These are phyloP conservation scores for Aegle marmelos DNA, from an alignment of 345 rosid species.

Conservation along the genomic window DNA sequence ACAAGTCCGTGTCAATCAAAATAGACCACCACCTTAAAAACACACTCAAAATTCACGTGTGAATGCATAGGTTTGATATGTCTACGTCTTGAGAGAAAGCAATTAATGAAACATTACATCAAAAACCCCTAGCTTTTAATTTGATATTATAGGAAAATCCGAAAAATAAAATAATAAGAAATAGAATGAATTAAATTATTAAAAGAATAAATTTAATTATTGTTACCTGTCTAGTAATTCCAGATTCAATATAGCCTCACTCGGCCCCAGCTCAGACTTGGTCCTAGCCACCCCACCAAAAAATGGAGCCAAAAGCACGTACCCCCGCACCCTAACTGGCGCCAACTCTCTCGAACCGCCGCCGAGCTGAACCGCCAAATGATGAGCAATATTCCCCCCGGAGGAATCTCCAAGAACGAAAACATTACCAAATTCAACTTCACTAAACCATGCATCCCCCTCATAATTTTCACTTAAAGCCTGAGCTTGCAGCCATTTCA, in stretches of 20 bases:
- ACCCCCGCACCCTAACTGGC: conserved; percentile 73
- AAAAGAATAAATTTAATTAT: background rate
- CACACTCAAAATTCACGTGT: background rate
- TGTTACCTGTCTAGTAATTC: conserved; percentile 75
- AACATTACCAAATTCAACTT: conserved; percentile 58
- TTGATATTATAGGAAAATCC: background rate
- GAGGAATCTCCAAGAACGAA: conserved; percentile 84
- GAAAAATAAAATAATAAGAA: background rate
- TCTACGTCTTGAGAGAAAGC: background rate
- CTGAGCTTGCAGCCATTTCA: conserved; percentile 54
- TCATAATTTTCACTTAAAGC: conserved; percentile 22
- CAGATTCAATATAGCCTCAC: conserved; percentile 53
- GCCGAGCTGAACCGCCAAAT: conserved; percentile 58
- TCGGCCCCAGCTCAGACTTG: conserved; percentile 69
- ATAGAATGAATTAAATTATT: background rate
- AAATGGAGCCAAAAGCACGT: conserved; percentile 76
- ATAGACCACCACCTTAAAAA: too few species aligned
- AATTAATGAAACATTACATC: background rate
- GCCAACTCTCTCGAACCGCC: conserved; percentile 32
- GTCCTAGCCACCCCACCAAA: conserved; percentile 81
- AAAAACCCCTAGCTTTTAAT: too few species aligned
- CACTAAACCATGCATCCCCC: conserved; percentile 35
- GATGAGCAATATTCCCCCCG: conserved; percentile 88
- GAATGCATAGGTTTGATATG: background rate
- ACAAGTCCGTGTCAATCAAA: too few species aligned